phyloP scores from a whole-genome alignment of 768 basidiomycete genomes.

The Rhodotorula diobovata region DNA sequence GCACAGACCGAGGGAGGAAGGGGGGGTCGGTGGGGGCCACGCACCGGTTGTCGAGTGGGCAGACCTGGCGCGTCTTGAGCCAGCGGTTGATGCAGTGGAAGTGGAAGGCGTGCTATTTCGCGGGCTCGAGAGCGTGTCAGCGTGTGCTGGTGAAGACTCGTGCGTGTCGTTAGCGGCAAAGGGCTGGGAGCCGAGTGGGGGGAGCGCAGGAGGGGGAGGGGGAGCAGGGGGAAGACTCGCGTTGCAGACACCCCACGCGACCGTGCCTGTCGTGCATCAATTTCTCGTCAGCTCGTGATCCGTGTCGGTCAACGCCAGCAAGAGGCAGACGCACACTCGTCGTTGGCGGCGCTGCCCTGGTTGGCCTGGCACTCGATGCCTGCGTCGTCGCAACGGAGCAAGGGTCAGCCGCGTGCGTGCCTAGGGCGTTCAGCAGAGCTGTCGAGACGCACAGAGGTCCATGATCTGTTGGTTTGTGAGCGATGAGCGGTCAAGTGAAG shows the following conservation, averaged over 20 bases:
- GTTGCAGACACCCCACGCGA: conserved; percentile 99
- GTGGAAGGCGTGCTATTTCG: conserved; percentile 97
- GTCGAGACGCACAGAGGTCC: conserved; percentile 77
- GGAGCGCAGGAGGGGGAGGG: neutral
- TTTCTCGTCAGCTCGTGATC: neutral
- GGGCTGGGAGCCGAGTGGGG: neutral
- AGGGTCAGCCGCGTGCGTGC: neutral
- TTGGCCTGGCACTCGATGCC: conserved; percentile 99
- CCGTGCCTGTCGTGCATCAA: conserved; percentile 54
- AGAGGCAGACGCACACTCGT: conserved; percentile 59
- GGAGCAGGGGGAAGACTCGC: conserved; percentile 52
- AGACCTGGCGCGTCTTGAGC: conserved; percentile 96
- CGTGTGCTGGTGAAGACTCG: neutral
- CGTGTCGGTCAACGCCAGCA: neutral
- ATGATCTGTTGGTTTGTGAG: conserved; percentile 66
- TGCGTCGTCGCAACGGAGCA: conserved; percentile 47
- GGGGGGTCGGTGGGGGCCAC: neutral
- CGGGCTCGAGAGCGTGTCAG: too few relatives aligned
- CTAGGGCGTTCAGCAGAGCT: neutral
- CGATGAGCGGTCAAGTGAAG: too few relatives aligned
- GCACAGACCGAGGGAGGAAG: neutral
- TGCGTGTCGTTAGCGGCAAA: neutral
- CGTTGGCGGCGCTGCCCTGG: conserved; percentile 91
- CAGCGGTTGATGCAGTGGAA: conserved; percentile 99
- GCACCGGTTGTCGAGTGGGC: conserved; percentile 72